Percentiles rank a stretch among this genome's conserved stretches.
These are phyloP conservation scores for Hanseniaspora osmophila DNA, from an alignment of 805 yeast species.

Conservation along the genomic window DNA sequence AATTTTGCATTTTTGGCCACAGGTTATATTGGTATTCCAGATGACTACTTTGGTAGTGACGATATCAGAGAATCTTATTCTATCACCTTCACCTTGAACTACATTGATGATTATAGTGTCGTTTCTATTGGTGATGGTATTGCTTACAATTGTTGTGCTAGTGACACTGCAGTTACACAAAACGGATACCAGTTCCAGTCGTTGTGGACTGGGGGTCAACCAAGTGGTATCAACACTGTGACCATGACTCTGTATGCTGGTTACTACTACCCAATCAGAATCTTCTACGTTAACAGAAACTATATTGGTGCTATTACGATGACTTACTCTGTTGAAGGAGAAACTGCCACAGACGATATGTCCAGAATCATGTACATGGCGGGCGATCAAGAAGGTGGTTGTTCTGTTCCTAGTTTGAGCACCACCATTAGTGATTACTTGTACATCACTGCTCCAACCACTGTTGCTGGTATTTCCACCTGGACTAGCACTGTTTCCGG, in stretches of 20 bases:
- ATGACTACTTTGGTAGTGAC: not conserved
- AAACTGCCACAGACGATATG: slow-evolving; percentile 7
- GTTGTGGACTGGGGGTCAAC: not conserved
- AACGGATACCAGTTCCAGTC: not conserved
- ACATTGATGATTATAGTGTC: not conserved
- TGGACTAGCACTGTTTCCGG: not conserved
- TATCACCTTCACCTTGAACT: not conserved
- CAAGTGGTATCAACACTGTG: not conserved
- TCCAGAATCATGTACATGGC: slow-evolving; percentile 7
- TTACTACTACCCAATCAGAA: slow-evolving; percentile 17
- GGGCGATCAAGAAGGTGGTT: slow-evolving; percentile 1
- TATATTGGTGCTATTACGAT: slow-evolving; percentile 8
- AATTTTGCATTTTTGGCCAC: not conserved
- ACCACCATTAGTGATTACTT: slow-evolving; percentile 1
- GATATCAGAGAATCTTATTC: not conserved
- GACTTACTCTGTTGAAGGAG: slow-evolving; percentile 10
- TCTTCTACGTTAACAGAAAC: slow-evolving; percentile 12
- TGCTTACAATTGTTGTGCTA: not conserved
- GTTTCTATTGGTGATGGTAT: not conserved
- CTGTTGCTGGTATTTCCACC: not conserved
- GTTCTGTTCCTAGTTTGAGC: slow-evolving; percentile 1
- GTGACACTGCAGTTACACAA: not conserved
- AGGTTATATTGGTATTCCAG: not conserved
- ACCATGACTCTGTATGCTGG: slow-evolving; percentile 9
- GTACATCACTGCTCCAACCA: not conserved